These are phyloP conservation scores for Thermothelomyces thermophilus DNA, from an alignment of 2,329 filamentous ascomycete genomes.

Conservation along the genomic window DNA sequence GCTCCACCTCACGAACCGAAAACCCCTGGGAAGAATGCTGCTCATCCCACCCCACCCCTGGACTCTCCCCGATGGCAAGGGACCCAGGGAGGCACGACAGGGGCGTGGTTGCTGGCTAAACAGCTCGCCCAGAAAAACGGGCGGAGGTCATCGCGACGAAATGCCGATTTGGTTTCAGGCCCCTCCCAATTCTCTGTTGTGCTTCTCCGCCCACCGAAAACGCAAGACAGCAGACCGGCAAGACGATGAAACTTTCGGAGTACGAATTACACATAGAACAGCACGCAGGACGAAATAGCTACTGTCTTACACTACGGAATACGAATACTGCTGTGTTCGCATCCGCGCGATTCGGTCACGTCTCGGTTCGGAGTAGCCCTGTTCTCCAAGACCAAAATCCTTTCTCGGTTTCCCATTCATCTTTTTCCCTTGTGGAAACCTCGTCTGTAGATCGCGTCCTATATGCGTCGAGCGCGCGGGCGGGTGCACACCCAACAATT, in stretches of 20 bases:
- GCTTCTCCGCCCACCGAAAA: background rate
- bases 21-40: background rate
- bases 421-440: slow-evolving; percentile 11
- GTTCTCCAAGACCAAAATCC: no score
- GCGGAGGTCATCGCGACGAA: background rate
- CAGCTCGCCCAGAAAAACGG: slow-evolving; percentile 1
- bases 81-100: slow-evolving; percentile 1
- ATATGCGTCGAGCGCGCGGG: no score
- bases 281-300: no score
- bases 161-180: background rate
- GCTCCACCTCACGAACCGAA: slow-evolving; percentile 3
- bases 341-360: no score
- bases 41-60: background rate
- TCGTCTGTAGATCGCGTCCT: slow-evolving; percentile 11
- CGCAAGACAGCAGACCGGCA: slow-evolving; percentile 1
- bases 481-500: no score
- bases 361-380: no score
- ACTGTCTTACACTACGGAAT: no score
- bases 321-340: no score
- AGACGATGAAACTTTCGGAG: no score
- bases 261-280: no score
- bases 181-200: background rate
- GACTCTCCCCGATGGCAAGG: background rate
- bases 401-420: no score
- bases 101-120: slow-evolving; percentile 10